A percentile compares a stretch with the other conserved stretches of the same genome.
phyloP scores from a whole-genome alignment of 495 filamentous ascomycete genomes.

The Annulohypoxylon maeteangense region DNA sequence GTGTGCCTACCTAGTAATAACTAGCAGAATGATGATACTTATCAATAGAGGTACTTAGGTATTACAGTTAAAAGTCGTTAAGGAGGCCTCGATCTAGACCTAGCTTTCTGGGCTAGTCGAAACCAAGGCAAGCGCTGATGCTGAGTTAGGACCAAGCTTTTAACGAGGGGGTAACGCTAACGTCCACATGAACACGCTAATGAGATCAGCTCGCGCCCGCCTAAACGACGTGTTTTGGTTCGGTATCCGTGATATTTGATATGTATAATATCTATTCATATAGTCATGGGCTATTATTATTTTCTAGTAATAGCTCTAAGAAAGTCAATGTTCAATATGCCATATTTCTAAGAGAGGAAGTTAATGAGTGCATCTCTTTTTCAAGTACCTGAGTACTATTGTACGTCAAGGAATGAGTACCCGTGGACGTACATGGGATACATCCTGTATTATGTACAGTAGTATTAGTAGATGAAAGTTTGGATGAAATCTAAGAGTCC shows the following conservation, averaged over 20 bases:
- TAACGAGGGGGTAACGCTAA: background rate
- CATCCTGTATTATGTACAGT: too few species aligned
- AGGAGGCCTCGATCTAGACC: constrained; percentile 20
- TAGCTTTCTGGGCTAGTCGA: constrained; percentile 1
- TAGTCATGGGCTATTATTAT: background rate
- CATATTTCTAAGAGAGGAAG: background rate
- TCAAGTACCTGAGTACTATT: background rate
- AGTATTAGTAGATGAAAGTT: background rate
- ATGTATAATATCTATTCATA: background rate
- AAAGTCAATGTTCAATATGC: background rate
- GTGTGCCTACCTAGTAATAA: too few species aligned
- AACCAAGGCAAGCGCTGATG: constrained; percentile 4
- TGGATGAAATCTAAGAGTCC: background rate
- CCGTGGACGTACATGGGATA: background rate
- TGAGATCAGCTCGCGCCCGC: background rate
- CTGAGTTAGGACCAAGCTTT: background rate
- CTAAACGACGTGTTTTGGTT: background rate
- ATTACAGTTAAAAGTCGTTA: background rate
- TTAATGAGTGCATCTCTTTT: background rate
- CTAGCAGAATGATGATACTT: too few species aligned
- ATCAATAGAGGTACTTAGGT: too few species aligned
- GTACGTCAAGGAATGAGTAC: background rate
- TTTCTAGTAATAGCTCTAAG: background rate
- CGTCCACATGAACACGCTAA: background rate
- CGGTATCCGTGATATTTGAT: background rate